phyloP scores from a whole-genome alignment of 2,329 filamentous ascomycete species.

The Fusarium nematophilum region DNA sequence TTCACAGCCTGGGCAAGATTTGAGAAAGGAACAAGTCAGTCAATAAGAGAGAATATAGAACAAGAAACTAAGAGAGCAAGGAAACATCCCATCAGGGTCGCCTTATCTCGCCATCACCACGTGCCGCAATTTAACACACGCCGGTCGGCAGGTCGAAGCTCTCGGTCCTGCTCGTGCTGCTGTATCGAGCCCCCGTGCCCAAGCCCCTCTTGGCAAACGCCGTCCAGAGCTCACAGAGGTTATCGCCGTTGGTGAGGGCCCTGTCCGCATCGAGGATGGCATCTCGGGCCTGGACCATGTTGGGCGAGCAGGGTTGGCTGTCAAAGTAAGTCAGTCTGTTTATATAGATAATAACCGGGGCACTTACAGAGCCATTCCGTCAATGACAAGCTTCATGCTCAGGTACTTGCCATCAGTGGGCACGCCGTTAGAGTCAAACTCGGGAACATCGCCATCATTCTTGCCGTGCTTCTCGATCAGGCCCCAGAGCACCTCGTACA shows the following conservation, averaged over 20 bases:
- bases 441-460: slow-evolving; percentile 55
- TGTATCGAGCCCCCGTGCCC: slow-evolving; percentile 52
- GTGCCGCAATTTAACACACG: slow-evolving; percentile 32
- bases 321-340: slow-evolving; percentile 1
- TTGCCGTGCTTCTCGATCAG: slow-evolving; percentile 67
- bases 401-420: slow-evolving; percentile 65
- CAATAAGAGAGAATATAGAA: no score
- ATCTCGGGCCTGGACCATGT: slow-evolving; percentile 63
- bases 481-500: slow-evolving; percentile 70
- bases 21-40: no score
- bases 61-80: no score
- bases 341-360: fast-evolving
- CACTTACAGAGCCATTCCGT: slow-evolving; percentile 59
- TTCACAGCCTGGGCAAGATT: no score
- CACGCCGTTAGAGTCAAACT: slow-evolving; percentile 55
- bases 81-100: no score
- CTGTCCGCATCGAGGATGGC: slow-evolving; percentile 67
- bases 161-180: slow-evolving; percentile 43
- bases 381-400: slow-evolving; percentile 63
- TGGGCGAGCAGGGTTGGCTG: slow-evolving; percentile 66
- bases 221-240: slow-evolving; percentile 64
- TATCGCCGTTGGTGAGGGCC: slow-evolving; percentile 61
- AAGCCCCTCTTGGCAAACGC: slow-evolving; percentile 69
- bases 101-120: no score
- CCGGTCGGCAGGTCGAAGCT: slow-evolving; percentile 45